Evolutionary conservation across 2,329 filamentous ascomycete species (phyloP).

Genomic region (Shiraia bambusicola): DNA sequence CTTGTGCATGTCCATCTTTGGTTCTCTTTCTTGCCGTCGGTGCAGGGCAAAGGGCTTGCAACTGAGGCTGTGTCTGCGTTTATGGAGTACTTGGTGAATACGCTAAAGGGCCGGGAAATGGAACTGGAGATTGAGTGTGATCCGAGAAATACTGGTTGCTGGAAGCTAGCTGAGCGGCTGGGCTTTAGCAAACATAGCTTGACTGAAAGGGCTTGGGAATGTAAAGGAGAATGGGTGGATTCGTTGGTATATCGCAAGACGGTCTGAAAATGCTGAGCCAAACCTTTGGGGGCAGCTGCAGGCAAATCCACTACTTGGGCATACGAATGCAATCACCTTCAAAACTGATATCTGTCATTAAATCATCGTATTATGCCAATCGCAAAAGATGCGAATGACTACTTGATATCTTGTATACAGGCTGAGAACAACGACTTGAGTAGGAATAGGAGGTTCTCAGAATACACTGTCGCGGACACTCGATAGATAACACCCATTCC

Average conservation of each 20-base stretch:
- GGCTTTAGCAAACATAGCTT: slow-evolving; percentile 31
- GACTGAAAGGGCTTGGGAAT: slow-evolving; percentile 28
- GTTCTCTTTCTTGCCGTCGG: slow-evolving; percentile 32
- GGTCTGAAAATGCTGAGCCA: too few relatives aligned
- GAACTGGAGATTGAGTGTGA: slow-evolving; percentile 41
- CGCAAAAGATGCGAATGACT: slow-evolving; percentile 42
- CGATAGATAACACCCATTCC: slow-evolving; percentile 43
- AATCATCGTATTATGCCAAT: too few relatives aligned
- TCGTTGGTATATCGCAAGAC: slow-evolving; percentile 30
- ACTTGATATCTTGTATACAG: slow-evolving; percentile 45
- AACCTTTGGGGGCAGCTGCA: too few relatives aligned
- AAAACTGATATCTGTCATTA: too few relatives aligned
- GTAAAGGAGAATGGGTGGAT: slow-evolving; percentile 40
- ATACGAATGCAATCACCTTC: too few relatives aligned
- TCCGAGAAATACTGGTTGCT: slow-evolving; percentile 33
- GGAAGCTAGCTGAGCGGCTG: slow-evolving; percentile 34
- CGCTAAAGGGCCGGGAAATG: slow-evolving; percentile 11
- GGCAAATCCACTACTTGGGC: too few relatives aligned
- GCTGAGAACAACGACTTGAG: slow-evolving; percentile 37
- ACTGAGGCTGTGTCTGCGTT: slow-evolving; percentile 36
- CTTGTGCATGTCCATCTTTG: slow-evolving; percentile 27
- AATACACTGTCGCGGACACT: slow-evolving; percentile 48
- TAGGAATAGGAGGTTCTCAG: slow-evolving; percentile 45
- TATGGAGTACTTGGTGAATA: slow-evolving; percentile 16
- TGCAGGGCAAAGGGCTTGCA: slow-evolving; percentile 31